Conservation (phyloP, 2,329 filamentous ascomycete species). For the Dendrostoma leiphaemia region DNA sequence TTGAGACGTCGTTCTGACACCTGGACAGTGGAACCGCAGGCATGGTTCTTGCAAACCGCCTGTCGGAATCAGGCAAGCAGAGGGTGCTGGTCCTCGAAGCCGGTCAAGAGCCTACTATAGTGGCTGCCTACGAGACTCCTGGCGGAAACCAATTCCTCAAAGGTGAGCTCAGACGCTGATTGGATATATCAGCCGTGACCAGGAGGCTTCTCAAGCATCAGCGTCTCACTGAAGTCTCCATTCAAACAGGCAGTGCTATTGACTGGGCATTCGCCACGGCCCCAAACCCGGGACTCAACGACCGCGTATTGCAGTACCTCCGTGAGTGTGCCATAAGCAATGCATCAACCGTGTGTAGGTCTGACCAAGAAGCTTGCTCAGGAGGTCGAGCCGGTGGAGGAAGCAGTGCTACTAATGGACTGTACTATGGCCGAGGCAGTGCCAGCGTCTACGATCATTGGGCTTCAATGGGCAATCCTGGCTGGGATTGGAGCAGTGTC, state of each 20-base stretch:
- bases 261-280: conserved; percentile 26
- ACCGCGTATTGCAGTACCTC: conserved; percentile 31
- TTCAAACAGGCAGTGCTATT: conserved; percentile 17
- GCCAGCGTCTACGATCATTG: conserved; percentile 31
- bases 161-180: no score
- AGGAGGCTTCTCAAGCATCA: no score
- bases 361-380: no score
- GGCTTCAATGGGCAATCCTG: conserved; percentile 29
- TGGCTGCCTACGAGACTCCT: conserved; percentile 23
- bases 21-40: conserved; percentile 23
- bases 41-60: conserved; percentile 25
- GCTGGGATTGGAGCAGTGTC: conserved; percentile 30
- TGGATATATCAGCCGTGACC: no score
- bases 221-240: no score
- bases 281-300: conserved; percentile 22
- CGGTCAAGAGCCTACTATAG: conserved; percentile 23
- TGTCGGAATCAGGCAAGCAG: conserved; percentile 23
- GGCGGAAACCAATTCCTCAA: conserved; percentile 26
- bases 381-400: conserved; percentile 30
- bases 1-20: no score
- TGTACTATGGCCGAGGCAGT: conserved; percentile 30
- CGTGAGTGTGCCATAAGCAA: no score
- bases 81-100: conserved; percentile 26
- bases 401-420: conserved; percentile 30
- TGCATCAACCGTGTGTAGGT: no score